Base-by-base conservation (phyloP, 345 rosid genomes). In the Mercurialis annua region DNA sequence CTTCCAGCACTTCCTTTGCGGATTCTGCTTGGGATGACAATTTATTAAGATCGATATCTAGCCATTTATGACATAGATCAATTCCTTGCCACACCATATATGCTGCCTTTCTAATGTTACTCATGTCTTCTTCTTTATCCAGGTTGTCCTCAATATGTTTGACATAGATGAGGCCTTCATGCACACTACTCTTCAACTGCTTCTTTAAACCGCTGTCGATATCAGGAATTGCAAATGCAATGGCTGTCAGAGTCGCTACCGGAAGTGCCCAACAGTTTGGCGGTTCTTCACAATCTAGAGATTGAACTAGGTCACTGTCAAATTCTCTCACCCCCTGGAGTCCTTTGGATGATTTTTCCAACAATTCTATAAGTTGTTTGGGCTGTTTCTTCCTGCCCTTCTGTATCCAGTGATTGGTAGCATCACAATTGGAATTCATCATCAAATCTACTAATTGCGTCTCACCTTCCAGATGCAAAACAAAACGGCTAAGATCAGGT, bases 391-490 rank as follows among this genome's bases (percentile, higher is more conserved):
- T 83, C 69, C 76, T 67, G 0, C 92, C 96, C 52, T 67, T 85
- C 64, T 52, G 67, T 67, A 86, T 80, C 87, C 87, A 86, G 52
- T 78, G 80, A 65, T 78, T 77, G 10, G 89, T 87, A 27, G 96
- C 85, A 59, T 83, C 83, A 6, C 86, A 44, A 61, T 90, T 93
- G 21, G 77, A 69, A 73, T 74, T 73, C 76, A 80, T 78, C 84
- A 89, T 89, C 55, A 80, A 2, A 8, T 80, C 71, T 59, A 86
- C 89, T 38, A 90, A 78, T 50, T 80, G 79, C 14, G 81, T 78
- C 80, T 94, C 99, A 5, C 92, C 97, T 83, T 94, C 96, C 43
- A 94, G 92, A 75, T 86, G 83, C 80, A 94, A 60, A 64, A 90
- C 97, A 71, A 73, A 94, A 8, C 76, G 78, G 38, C 86, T 74